A percentile compares a stretch with the other conserved stretches of the same genome.
Conservation (phyloP, 768 basidiomycete genomes). For the Lentinula lateritia region DNA sequence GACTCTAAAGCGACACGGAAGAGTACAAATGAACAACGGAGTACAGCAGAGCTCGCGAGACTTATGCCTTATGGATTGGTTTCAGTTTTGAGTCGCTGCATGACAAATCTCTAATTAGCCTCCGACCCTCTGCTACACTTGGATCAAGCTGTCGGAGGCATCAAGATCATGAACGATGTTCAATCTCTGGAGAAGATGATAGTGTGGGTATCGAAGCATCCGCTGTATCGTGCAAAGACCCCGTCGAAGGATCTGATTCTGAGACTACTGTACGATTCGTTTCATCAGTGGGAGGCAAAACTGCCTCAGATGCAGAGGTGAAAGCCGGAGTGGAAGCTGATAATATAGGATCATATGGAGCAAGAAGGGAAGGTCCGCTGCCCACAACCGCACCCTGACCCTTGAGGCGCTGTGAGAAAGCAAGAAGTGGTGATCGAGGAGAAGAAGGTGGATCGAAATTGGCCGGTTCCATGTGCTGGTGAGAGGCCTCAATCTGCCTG, state of each 20-base stretch:
- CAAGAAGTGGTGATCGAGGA: not conserved
- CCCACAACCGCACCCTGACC: no score
- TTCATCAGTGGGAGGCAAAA: not conserved
- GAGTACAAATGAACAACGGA: not conserved
- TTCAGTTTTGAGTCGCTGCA: not conserved
- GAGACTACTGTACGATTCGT: not conserved
- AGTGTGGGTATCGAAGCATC: not conserved
- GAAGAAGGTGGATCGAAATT: not conserved
- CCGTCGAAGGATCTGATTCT: not conserved
- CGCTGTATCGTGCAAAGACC: not conserved
- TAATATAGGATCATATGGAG: not conserved
- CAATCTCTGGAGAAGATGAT: not conserved
- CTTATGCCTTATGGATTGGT: not conserved
- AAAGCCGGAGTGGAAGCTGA: not conserved
- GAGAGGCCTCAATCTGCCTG: slow-evolving; percentile 4
- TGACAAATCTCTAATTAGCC: not conserved
- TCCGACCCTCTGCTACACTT: not conserved
- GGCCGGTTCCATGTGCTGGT: no score
- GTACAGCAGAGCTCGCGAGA: not conserved
- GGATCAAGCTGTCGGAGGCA: not conserved
- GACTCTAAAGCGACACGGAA: not conserved
- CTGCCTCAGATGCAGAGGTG: not conserved
- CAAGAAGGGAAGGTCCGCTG: not conserved
- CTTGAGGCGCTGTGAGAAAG: not conserved
- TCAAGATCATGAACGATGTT: not conserved